phyloP scores from a whole-genome alignment of 768 basidiomycete species.

The Lactifluus pinguis region DNA sequence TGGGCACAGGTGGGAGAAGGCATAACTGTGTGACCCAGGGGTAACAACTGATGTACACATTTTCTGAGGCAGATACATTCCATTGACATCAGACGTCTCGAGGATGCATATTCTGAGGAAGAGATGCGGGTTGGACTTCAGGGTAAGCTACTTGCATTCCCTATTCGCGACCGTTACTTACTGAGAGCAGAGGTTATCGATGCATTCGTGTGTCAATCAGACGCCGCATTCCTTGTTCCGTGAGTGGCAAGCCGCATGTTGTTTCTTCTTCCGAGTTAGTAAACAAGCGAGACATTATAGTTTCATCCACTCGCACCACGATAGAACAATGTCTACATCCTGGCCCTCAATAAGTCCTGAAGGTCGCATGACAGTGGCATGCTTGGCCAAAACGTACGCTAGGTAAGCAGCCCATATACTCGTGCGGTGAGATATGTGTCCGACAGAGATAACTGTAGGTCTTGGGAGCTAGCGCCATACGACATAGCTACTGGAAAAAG shows the following conservation, averaged over 20 bases:
- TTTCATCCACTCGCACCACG: constrained; percentile 16
- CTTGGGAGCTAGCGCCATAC: constrained; percentile 14
- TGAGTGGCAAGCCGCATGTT: neutral
- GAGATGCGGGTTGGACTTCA: constrained; percentile 4
- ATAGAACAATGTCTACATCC: neutral
- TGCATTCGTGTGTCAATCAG: neutral
- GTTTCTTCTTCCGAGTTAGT: neutral
- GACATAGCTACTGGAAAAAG: constrained; percentile 5
- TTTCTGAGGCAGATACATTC: neutral
- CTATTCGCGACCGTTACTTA: neutral
- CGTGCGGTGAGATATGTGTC: neutral
- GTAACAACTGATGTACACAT: neutral
- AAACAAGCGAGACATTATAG: neutral
- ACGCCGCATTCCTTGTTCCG: constrained; percentile 11
- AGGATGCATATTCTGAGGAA: neutral
- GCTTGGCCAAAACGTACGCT: constrained; percentile 9
- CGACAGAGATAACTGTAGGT: neutral
- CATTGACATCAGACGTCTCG: neutral
- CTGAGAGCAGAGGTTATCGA: neutral
- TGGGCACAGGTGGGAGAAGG: constrained; percentile 9
- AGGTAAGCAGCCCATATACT: neutral
- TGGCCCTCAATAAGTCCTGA: constrained; percentile 4
- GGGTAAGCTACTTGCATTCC: neutral
- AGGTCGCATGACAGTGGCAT: neutral
- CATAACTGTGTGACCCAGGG: neutral